phyloP scores from a whole-genome alignment of 192 early-diverging fungal species.

The Backusella luteola region DNA sequence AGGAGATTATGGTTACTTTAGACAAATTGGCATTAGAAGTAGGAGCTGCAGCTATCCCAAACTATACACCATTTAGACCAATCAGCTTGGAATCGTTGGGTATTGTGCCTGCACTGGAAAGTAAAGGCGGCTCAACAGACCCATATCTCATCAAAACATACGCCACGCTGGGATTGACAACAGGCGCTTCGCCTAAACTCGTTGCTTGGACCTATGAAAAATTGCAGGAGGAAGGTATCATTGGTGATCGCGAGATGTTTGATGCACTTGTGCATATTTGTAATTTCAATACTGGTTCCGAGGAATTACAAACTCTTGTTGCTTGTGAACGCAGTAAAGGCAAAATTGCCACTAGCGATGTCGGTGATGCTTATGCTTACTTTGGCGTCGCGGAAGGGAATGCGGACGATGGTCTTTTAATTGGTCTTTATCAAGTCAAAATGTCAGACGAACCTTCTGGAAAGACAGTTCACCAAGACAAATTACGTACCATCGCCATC shows the following conservation, averaged over 20 bases:
- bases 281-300: constrained; percentile 30
- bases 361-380: constrained; percentile 42
- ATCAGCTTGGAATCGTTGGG: constrained; percentile 18
- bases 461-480: constrained; percentile 26
- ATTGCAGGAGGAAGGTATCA: constrained; percentile 37
- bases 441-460: constrained; percentile 33
- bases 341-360: constrained; percentile 41
- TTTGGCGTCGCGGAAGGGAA: constrained; percentile 41
- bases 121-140: neutral
- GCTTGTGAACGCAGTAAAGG: constrained; percentile 53
- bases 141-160: constrained; percentile 7
- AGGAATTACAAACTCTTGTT: constrained; percentile 43
- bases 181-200: constrained; percentile 43
- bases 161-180: constrained; percentile 26
- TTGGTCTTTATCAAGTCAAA: constrained; percentile 31
- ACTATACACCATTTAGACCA: neutral
- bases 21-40: neutral
- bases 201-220: constrained; percentile 53
- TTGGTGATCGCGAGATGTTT: constrained; percentile 35
- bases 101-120: neutral
- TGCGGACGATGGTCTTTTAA: constrained; percentile 33
- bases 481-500: constrained; percentile 22
- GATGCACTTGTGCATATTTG: constrained; percentile 45
- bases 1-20: constrained; percentile 13
- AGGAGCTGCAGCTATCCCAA: neutral